phyloP scores from a whole-genome alignment of 306 rosid species.

The Pterocarpus macrocarpus region DNA sequence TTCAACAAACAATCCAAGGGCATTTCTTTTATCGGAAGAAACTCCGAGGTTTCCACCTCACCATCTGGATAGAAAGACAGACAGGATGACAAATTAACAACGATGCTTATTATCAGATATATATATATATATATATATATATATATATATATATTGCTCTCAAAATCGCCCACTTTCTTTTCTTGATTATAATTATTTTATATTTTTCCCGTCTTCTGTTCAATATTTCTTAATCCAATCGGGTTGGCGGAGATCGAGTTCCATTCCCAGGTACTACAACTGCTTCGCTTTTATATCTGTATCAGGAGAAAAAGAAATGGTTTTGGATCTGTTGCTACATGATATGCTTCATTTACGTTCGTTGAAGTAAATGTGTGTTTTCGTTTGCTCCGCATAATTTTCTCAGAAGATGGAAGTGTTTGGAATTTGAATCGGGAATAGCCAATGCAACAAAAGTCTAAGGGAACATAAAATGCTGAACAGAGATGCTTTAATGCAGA shows the following conservation, averaged over 20 bases:
- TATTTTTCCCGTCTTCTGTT: slow-evolving; percentile 19
- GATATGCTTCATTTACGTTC: slow-evolving; percentile 39
- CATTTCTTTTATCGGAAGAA: slow-evolving; percentile 31
- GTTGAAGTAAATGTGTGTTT: neutral
- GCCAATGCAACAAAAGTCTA: neutral
- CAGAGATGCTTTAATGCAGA: neutral
- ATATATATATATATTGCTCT: too few relatives aligned
- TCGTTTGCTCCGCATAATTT: slow-evolving; percentile 2
- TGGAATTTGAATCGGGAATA: slow-evolving; percentile 8
- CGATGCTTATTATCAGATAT: slow-evolving; percentile 24
- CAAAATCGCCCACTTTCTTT: neutral
- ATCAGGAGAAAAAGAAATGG: neutral
- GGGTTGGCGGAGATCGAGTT: slow-evolving; percentile 42
- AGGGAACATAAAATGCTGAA: slow-evolving; percentile 1
- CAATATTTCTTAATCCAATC: slow-evolving; percentile 40
- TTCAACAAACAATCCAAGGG: slow-evolving; percentile 19
- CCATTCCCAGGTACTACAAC: slow-evolving; percentile 50
- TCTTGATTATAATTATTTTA: neutral
- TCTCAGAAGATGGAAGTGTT: neutral
- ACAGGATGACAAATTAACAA: neutral
- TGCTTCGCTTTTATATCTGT: neutral
- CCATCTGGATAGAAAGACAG: neutral
- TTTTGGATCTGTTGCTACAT: slow-evolving; percentile 14
- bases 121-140: too few relatives aligned
- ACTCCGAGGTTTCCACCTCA: slow-evolving; percentile 39